These are phyloP conservation scores for Ophiocordyceps camponoti-floridani DNA, from an alignment of 2,329 filamentous ascomycete genomes.

Conservation along the genomic window DNA sequence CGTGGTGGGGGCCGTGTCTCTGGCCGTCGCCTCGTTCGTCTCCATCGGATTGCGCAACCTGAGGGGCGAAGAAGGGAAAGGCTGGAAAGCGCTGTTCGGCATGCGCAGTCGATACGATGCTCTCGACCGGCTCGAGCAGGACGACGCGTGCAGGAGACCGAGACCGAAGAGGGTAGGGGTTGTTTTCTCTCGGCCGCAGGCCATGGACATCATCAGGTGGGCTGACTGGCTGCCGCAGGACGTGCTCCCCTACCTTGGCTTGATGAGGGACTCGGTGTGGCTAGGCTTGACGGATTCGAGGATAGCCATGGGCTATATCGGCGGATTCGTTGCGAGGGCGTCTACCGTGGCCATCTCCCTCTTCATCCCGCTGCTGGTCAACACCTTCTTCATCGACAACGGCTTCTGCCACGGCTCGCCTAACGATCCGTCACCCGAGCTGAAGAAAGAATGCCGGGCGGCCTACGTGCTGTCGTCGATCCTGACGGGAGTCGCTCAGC, in stretches of 20 bases:
- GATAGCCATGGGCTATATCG: slow-evolving; percentile 77
- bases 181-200: background rate
- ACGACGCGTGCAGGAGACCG: slow-evolving; percentile 2
- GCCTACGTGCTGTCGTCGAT: slow-evolving; percentile 82
- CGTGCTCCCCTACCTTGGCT: slow-evolving; percentile 37
- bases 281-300: slow-evolving; percentile 59
- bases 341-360: slow-evolving; percentile 90
- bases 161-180: background rate
- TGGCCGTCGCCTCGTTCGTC: slow-evolving; percentile 57
- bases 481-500: slow-evolving; percentile 75
- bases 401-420: slow-evolving; percentile 59
- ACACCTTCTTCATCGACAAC: slow-evolving; percentile 69
- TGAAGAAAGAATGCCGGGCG: slow-evolving; percentile 68
- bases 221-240: slow-evolving; percentile 7
- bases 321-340: slow-evolving; percentile 85
- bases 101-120: slow-evolving; percentile 10
- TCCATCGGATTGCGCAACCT: slow-evolving; percentile 56
- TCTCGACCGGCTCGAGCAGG: slow-evolving; percentile 5
- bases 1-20: slow-evolving; percentile 55
- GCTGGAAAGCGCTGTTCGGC: slow-evolving; percentile 41
- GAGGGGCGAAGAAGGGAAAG: slow-evolving; percentile 62
- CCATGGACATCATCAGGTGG: background rate
- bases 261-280: slow-evolving; percentile 43
- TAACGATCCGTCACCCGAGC: slow-evolving; percentile 47
- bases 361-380: slow-evolving; percentile 86